Conservation (phyloP, 257 asterid species). For the Solanum okadae region DNA sequence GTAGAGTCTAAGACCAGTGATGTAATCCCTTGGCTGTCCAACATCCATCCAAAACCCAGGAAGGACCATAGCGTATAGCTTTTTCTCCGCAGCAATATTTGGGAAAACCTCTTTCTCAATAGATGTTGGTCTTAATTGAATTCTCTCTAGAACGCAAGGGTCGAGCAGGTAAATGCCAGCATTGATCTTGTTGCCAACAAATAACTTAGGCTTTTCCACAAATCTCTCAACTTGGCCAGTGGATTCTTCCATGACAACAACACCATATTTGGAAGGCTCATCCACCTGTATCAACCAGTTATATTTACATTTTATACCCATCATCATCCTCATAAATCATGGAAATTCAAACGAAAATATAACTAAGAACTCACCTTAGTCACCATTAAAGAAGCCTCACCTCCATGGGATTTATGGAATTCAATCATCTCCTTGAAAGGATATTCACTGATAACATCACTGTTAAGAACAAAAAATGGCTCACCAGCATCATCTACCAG, state of each 20-base stretch:
- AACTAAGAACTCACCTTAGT: slow-evolving; percentile 35
- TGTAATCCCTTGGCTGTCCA: slow-evolving; percentile 75
- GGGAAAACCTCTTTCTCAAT: slow-evolving; percentile 76
- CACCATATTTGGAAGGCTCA: slow-evolving; percentile 75
- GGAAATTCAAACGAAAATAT: background rate
- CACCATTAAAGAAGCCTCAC: slow-evolving; percentile 96
- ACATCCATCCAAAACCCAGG: slow-evolving; percentile 86
- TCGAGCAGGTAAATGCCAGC: slow-evolving; percentile 64
- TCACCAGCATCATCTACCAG: slow-evolving; percentile 74
- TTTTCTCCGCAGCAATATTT: slow-evolving; percentile 40
- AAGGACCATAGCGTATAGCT: slow-evolving; percentile 56
- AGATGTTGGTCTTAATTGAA: slow-evolving; percentile 64
- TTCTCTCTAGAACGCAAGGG: slow-evolving; percentile 54
- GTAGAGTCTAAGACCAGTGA: slow-evolving; percentile 57
- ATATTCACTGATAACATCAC: slow-evolving; percentile 90
- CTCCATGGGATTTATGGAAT: slow-evolving; percentile 94
- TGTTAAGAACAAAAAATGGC: slow-evolving; percentile 90
- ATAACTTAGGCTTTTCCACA: slow-evolving; percentile 68
- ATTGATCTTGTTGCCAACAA: slow-evolving; percentile 74
- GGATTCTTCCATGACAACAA: slow-evolving; percentile 55
- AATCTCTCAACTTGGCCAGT: slow-evolving; percentile 67
- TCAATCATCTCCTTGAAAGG: slow-evolving; percentile 79
- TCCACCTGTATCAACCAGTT: slow-evolving; percentile 41
- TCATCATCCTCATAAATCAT: background rate
- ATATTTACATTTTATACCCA: background rate